These are phyloP conservation scores for Curvularia lunata DNA, from an alignment of 2,329 filamentous ascomycete genomes.

Conservation along the genomic window DNA sequence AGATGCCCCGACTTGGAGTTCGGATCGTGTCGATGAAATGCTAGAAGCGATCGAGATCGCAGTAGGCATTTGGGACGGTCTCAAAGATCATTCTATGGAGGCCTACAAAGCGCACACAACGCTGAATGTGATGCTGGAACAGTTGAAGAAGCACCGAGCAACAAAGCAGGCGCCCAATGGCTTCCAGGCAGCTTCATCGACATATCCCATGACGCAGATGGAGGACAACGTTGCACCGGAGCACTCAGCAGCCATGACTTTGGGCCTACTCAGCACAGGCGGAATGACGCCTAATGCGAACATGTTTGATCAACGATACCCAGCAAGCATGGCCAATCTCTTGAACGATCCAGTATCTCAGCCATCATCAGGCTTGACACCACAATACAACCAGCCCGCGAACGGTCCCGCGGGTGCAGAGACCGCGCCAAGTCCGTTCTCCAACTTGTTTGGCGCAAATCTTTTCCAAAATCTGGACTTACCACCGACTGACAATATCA, in stretches of 20 bases:
- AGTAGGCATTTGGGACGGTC: constrained; percentile 78
- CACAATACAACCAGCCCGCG: constrained; percentile 44
- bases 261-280: constrained; percentile 71
- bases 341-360: constrained; percentile 46
- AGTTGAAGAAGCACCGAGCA: constrained; percentile 65
- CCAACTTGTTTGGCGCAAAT: constrained; percentile 59
- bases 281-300: constrained; percentile 61
- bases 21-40: constrained; percentile 71
- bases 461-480: constrained; percentile 61
- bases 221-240: constrained; percentile 65
- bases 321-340: constrained; percentile 48
- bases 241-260: constrained; percentile 70
- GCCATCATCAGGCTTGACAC: constrained; percentile 40
- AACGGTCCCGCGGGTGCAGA: constrained; percentile 44
- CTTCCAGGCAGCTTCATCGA: constrained; percentile 39
- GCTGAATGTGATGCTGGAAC: constrained; percentile 82
- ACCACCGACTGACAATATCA: constrained; percentile 59
- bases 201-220: constrained; percentile 43
- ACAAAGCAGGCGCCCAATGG: constrained; percentile 36
- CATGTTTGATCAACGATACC: constrained; percentile 50
- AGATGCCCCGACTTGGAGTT: constrained; percentile 55
- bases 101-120: constrained; percentile 84
- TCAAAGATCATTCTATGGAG: constrained; percentile 81
- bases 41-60: constrained; percentile 74
- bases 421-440: constrained; percentile 60